A percentile compares a stretch with the other conserved stretches of the same genome.
Conservation (phyloP, 345 rosid genomes). For the Aegle marmelos region DNA sequence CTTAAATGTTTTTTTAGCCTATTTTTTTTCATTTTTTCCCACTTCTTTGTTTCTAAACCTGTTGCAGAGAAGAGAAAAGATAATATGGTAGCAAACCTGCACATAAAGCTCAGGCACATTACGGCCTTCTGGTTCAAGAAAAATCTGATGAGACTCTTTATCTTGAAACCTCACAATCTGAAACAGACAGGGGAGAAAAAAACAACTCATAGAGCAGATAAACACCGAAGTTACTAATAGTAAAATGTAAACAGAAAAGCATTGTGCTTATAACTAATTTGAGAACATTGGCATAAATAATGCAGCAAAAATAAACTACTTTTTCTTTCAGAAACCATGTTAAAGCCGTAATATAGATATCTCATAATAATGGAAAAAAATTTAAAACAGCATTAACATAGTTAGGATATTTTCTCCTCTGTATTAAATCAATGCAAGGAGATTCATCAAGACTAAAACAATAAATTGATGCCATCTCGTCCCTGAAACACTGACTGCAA, state of each 20-base stretch:
- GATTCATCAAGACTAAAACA: neutral
- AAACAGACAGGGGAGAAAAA: neutral
- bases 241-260: neutral
- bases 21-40: neutral
- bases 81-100: conserved; percentile 49
- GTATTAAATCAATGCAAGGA: neutral
- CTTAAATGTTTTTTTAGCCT: neutral
- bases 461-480: neutral
- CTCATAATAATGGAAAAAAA: neutral
- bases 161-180: conserved; percentile 95
- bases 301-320: neutral
- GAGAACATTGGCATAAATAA: neutral
- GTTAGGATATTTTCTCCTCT: neutral
- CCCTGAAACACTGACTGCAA: neutral
- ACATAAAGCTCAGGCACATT: conserved; percentile 94
- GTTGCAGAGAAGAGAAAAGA: neutral
- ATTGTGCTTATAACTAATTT: neutral
- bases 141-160: conserved; percentile 98
- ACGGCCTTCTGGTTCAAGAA: conserved; percentile 98
- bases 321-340: conserved; percentile 1
- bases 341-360: neutral
- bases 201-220: neutral
- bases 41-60: neutral
- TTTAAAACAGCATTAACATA: neutral
- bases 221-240: neutral